Evolutionary conservation across 2,329 filamentous ascomycete genomes (phyloP), one percentile per base, ranked within the genome.

Genomic region (Coniochaeta sp.): DNA sequence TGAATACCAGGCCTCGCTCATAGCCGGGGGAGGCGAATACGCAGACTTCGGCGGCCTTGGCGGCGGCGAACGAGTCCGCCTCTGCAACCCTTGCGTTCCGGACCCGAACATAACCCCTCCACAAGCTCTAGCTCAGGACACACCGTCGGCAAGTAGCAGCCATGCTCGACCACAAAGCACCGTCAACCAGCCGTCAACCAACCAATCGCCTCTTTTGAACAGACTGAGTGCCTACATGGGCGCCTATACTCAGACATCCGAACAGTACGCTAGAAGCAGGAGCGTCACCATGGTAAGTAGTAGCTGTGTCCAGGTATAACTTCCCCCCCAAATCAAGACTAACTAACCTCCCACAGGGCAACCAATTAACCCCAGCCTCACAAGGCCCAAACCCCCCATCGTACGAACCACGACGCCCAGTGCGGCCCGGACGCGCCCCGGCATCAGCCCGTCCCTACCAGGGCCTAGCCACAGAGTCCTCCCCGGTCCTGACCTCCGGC

Each of bases 41-140:
- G 68, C 75, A 52, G 77, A 79, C 64, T 74, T 75, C 67, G 77
- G 72, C 63, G 75, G 70, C 34, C 71, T 81, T 26, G 76, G 79
- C 4, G 83, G 83, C 17, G 83, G 83, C 28, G 82, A 85, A 65
- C 76, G 81, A 50, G 83, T 86, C 56, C 75, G 83, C 57, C 77
- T 86, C 14, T 86, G 83, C 71, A 86, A 86, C 65, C 83, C 83
- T 0, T 86, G 83, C 63, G 83, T 86, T 8, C 83, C 83, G 14
- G 83, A 86, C 62, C 83, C 83, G 6, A 86, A 86, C 66, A 84
- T 77, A 8, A 77, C 81, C 28, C 83, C 83, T 30, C 82, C 82
- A 7, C 76, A 77, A 60, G 73, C 76, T 24, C 76, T 76, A 28
- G 69, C 68, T 7, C 69, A 73, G 30, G 30, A 34, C 16, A 5